A percentile compares a stretch with the other conserved stretches of the same genome.
Evolutionary conservation across 106 monocot genomes (phyloP).

Genomic region (Acorus gramineus): DNA sequence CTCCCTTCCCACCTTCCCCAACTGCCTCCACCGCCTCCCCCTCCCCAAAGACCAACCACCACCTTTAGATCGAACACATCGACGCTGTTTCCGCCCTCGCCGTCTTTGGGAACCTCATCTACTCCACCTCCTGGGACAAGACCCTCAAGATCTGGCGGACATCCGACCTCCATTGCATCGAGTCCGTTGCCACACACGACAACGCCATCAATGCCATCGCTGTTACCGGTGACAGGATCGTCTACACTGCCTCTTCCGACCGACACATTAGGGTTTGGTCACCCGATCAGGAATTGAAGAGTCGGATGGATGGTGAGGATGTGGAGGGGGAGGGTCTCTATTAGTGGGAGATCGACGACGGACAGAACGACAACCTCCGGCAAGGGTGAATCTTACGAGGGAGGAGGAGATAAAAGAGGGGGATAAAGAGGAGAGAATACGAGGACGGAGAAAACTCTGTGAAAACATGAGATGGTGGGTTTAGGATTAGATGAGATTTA

Average conservation of each 20-base stretch:
- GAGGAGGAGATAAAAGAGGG: too few species aligned
- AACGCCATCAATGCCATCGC: slow-evolving; percentile 10
- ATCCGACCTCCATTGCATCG: slow-evolving; percentile 2
- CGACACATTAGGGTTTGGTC: slow-evolving; percentile 1
- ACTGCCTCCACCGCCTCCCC: slow-evolving; percentile 6
- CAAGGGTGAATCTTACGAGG: too few species aligned
- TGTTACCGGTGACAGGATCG: not conserved
- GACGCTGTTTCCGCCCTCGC: slow-evolving; percentile 11
- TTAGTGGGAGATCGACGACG: too few species aligned
- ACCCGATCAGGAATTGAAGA: too few species aligned
- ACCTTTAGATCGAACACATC: slow-evolving; percentile 10
- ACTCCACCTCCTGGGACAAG: slow-evolving; percentile 21
- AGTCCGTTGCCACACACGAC: slow-evolving; percentile 11
- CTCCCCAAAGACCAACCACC: slow-evolving; percentile 7
- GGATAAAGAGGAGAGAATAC: too few species aligned
- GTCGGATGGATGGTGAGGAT: too few species aligned
- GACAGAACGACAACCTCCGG: too few species aligned
- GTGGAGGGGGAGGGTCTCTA: too few species aligned
- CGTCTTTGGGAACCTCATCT: slow-evolving; percentile 3
- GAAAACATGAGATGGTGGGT: too few species aligned
- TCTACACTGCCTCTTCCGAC: slow-evolving; percentile 8
- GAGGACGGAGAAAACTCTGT: too few species aligned
- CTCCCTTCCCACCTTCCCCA: slow-evolving; percentile 8
- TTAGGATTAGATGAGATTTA: too few species aligned
- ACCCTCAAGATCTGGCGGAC: slow-evolving; percentile 10